These are phyloP conservation scores for Talaromyces sp. DNA, from an alignment of 2,329 filamentous ascomycete species.

Conservation along the genomic window DNA sequence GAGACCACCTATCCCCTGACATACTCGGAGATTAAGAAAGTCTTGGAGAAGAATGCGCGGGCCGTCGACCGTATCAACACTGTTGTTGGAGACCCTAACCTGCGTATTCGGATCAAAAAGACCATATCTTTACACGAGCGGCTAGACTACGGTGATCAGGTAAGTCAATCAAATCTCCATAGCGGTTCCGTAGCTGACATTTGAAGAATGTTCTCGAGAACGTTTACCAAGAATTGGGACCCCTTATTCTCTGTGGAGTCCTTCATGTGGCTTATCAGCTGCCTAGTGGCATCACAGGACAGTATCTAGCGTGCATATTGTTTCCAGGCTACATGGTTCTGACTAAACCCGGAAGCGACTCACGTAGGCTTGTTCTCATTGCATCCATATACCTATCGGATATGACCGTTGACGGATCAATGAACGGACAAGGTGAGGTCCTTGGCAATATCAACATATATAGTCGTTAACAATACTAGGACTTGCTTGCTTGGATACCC, in stretches of 20 bases:
- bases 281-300: constrained; percentile 63
- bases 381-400: constrained; percentile 64
- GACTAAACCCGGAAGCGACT: constrained; percentile 63
- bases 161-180: constrained; percentile 40
- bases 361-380: constrained; percentile 67
- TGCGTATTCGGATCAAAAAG: constrained; percentile 69
- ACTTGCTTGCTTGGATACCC: constrained; percentile 79
- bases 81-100: constrained; percentile 72
- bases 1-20: constrained; percentile 80
- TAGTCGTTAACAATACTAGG: constrained; percentile 50
- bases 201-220: constrained; percentile 38
- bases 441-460: background rate
- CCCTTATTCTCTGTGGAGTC: constrained; percentile 75
- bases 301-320: constrained; percentile 81
- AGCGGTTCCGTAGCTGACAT: constrained; percentile 12
- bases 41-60: constrained; percentile 68
- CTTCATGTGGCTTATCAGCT: constrained; percentile 81
- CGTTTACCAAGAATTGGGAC: constrained; percentile 75
- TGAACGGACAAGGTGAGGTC: constrained; percentile 35
- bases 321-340: constrained; percentile 78
- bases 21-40: constrained; percentile 73
- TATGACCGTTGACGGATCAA: constrained; percentile 36
- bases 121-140: constrained; percentile 84
- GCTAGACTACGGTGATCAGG: constrained; percentile 69
- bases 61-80: constrained; percentile 77